These are phyloP conservation scores for Leucaena leucocephala DNA, from an alignment of 306 rosid species.

Conservation along the genomic window DNA sequence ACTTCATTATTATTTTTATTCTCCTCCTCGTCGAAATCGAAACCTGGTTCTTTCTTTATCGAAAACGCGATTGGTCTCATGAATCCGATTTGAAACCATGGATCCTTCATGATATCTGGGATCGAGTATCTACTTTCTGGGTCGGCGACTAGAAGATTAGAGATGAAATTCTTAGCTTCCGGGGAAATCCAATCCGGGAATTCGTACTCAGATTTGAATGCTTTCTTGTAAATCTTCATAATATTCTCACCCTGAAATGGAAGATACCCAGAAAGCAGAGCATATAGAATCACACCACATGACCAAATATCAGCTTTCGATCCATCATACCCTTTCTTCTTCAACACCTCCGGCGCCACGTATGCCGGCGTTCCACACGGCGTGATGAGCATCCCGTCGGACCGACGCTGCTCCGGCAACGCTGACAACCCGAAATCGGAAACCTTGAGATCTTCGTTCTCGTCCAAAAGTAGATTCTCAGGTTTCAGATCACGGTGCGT, in stretches of 20 bases:
- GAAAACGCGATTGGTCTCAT: conserved; percentile 51
- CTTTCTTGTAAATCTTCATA: conserved; percentile 59
- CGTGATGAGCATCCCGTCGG: conserved; percentile 78
- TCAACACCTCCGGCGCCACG: conserved; percentile 81
- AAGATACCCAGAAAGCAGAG: conserved; percentile 62
- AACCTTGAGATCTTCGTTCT: conserved; percentile 65
- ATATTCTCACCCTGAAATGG: conserved; percentile 76
- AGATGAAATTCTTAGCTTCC: conserved; percentile 52
- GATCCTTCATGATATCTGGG: conserved; percentile 48
- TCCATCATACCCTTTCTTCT: conserved; percentile 79
- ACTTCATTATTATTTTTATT: no score
- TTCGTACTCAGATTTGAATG: conserved; percentile 62
- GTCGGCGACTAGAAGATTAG: conserved; percentile 62
- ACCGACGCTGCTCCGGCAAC: conserved; percentile 65
- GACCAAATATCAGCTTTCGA: conserved; percentile 85
- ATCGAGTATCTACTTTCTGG: conserved; percentile 65
- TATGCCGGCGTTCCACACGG: conserved; percentile 89
- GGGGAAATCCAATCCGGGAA: conserved; percentile 67
- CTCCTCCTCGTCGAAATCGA: conserved; percentile 16
- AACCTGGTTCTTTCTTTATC: conserved; percentile 27
- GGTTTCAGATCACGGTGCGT: conserved; percentile 85
- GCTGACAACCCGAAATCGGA: conserved; percentile 86
- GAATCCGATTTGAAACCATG: conserved; percentile 72
- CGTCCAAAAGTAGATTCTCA: conserved; percentile 73
- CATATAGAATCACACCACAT: conserved; percentile 71